Base-by-base conservation (phyloP, 202 grass and related monocot genomes). In the Carex sylvatica region DNA sequence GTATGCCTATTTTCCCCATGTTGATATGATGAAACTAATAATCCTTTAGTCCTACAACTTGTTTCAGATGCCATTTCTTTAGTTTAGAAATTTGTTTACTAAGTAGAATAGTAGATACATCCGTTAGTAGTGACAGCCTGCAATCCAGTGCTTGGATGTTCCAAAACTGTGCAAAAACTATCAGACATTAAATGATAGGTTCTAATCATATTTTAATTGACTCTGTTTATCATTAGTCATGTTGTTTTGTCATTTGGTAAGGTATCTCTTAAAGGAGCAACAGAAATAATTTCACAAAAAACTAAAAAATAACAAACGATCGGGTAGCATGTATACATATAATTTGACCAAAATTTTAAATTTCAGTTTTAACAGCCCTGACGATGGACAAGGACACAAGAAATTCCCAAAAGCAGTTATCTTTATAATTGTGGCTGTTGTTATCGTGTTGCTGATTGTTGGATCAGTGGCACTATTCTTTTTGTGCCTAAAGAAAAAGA, bases 1-100 rank as follows among this genome's bases (percentile, higher is more conserved):
- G 88, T 90, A 78, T 62, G 66, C 24, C 9, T 14, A 35, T 24
- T 40, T 51, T n/a, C 68, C 14, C 38, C 10, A 40, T 81, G 9
- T 71, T 54, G 2, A 20, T 35, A 2, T 54, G 2, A 20, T 35
- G 1, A 79, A 78, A 31, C 11, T 13, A 9, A 38, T 26, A 2
- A 52, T 53, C 20, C 0, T 20, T 74, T 16, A 51, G 15, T 53
- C 1, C 7, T 40, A 3, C 16, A 1, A 24, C 28, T 30, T 14
- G 1, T 30, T 64, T 8, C 10, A 61, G 11, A 8, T 12, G 19
- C 10, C 20, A 61, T 23, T 23, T 61, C 2, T 66, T 31, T 66
- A 35, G 5, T 18, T 35, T 31, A 7, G 6, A 14, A 65, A 6
- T 16, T 8, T 14, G 11, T 9, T 73, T 73, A 36, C 35, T 36